phyloP scores from a whole-genome alignment of 805 yeast species.

The Starmerella vaccinii region DNA sequence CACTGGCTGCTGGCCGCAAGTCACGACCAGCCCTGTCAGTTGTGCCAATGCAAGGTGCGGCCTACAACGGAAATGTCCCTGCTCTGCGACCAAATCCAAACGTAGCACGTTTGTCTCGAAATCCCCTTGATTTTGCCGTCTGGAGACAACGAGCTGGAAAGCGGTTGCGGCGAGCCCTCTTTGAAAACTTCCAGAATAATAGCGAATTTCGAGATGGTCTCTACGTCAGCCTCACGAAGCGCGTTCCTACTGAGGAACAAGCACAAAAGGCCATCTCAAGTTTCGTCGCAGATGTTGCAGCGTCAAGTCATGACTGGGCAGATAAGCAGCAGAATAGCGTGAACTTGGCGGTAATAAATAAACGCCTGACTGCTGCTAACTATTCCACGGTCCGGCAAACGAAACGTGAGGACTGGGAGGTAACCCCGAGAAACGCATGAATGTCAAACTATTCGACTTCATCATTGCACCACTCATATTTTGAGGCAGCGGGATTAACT shows the following conservation, averaged over 20 bases:
- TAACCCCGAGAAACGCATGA: background rate
- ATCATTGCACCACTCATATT: no score
- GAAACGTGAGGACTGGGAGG: background rate
- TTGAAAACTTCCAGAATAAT: conserved; percentile 5
- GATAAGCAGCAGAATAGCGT: background rate
- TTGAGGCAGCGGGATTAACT: no score
- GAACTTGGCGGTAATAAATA: background rate
- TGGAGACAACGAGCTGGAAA: conserved; percentile 20
- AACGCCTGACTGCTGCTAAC: conserved; percentile 1
- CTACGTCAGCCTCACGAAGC: conserved; percentile 13
- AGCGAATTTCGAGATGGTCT: conserved; percentile 18
- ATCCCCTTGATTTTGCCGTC: conserved; percentile 22
- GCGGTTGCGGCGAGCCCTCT: conserved; percentile 15
- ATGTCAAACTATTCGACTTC: no score
- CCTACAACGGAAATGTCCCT: conserved; percentile 18
- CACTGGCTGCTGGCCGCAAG: conserved; percentile 20
- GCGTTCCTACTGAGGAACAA: conserved; percentile 11
- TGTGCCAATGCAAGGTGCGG: conserved; percentile 9
- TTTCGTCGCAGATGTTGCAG: conserved; percentile 1
- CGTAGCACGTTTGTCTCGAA: background rate
- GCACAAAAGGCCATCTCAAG: background rate
- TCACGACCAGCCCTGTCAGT: conserved; percentile 23
- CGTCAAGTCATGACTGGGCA: conserved; percentile 12
- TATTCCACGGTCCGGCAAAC: background rate
- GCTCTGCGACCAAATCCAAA: background rate